Evolutionary conservation across 495 filamentous ascomycete genomes (phyloP).

Genomic region (Bacidia gigantensis): DNA sequence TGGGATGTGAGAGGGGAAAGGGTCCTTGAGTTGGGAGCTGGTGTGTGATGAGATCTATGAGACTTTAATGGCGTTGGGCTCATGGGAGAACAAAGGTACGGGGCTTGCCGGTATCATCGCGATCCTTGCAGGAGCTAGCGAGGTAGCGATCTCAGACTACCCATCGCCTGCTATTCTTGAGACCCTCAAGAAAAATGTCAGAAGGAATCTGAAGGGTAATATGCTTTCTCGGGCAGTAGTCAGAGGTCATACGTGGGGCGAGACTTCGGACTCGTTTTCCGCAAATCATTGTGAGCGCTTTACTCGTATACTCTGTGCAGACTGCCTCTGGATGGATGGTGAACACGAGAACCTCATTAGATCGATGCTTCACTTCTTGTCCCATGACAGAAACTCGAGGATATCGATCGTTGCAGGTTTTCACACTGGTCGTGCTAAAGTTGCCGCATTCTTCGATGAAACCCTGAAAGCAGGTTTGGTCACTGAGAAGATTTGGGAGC

Average conservation of each 20-base stretch:
- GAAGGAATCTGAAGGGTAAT: constrained; percentile 31
- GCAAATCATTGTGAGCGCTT: constrained; percentile 34
- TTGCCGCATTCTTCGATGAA: constrained; percentile 60
- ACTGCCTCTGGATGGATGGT: constrained; percentile 75
- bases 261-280: constrained; percentile 42
- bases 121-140: constrained; percentile 45
- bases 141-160: constrained; percentile 64
- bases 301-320: constrained; percentile 61
- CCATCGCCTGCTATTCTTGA: constrained; percentile 48
- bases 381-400: constrained; percentile 28
- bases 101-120: constrained; percentile 60
- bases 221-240: constrained; percentile 27
- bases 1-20: constrained; percentile 40
- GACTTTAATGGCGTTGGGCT: constrained; percentile 1
- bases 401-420: constrained; percentile 65
- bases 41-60: constrained; percentile 25
- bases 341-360: constrained; percentile 59
- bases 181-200: constrained; percentile 49
- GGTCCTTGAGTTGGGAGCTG: constrained; percentile 49
- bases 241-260: constrained; percentile 64
- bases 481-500: constrained; percentile 59
- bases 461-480: constrained; percentile 44
- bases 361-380: constrained; percentile 61
- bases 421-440: constrained; percentile 65
- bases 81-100: constrained; percentile 38